Conservation (phyloP, 2,329 filamentous ascomycete genomes). For the Didymellaceae sp. region DNA sequence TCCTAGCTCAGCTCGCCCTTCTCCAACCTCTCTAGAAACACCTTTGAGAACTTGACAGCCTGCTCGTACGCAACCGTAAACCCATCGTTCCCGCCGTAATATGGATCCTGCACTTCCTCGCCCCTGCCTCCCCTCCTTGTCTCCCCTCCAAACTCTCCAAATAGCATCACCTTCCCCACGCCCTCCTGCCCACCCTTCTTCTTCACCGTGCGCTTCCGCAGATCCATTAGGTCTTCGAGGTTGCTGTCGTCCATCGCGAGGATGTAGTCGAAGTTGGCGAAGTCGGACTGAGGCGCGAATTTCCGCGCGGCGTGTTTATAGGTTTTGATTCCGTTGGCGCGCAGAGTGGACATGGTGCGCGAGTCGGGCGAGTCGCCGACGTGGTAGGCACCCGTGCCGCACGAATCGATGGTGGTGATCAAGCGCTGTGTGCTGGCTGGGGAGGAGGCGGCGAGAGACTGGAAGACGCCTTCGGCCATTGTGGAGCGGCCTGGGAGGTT, state of each 20-base stretch:
- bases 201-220: constrained; percentile 61
- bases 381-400: constrained; percentile 91
- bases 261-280: constrained; percentile 87
- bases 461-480: constrained; percentile 96
- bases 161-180: constrained; percentile 72
- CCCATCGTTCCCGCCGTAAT: constrained; percentile 84
- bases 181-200: constrained; percentile 44
- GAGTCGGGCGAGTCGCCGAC: constrained; percentile 76
- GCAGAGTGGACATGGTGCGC: constrained; percentile 81
- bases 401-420: constrained; percentile 79
- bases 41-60: constrained; percentile 75
- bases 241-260: constrained; percentile 94
- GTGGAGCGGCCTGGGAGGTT: constrained; percentile 71
- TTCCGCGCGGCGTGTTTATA: constrained; percentile 81
- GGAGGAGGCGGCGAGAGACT: constrained; percentile 66
- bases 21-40: constrained; percentile 71
- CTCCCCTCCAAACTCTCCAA: constrained; percentile 78
- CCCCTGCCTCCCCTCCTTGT: constrained; percentile 55
- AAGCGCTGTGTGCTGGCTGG: constrained; percentile 55
- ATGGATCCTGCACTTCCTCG: constrained; percentile 82
- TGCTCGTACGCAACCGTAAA: constrained; percentile 90
- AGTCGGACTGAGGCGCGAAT: constrained; percentile 72
- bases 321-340: constrained; percentile 73
- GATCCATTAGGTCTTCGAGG: constrained; percentile 70
- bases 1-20: constrained; percentile 33